Evolutionary conservation across 2,329 filamentous ascomycete genomes (phyloP).

Genomic region (Verruconis gallopava): DNA sequence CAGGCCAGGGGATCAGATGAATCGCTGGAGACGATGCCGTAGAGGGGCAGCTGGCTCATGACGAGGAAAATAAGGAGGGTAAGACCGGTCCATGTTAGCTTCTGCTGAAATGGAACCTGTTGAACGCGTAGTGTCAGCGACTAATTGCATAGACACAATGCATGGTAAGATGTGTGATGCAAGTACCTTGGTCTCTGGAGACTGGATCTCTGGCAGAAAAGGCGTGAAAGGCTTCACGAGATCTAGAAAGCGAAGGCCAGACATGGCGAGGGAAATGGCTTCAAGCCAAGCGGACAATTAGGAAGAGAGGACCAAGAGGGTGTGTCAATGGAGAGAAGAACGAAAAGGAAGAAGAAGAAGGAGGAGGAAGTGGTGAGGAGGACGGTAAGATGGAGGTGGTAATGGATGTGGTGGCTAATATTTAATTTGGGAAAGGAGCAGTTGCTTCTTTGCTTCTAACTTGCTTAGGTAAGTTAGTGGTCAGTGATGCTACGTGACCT

Average conservation of each 20-base stretch:
- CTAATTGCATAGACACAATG: background rate
- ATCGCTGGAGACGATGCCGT: constrained; percentile 93
- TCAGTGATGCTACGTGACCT: too few relatives aligned
- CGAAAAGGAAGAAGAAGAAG: background rate
- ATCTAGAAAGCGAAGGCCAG: constrained; percentile 79
- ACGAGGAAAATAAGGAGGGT: constrained; percentile 62
- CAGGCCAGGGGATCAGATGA: constrained; percentile 98
- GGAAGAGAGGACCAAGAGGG: background rate
- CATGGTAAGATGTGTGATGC: background rate
- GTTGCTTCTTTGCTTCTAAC: too few relatives aligned
- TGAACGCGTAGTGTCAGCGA: background rate
- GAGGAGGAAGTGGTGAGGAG: background rate
- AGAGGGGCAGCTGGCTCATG: constrained; percentile 98
- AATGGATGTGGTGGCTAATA: too few relatives aligned
- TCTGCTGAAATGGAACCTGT: constrained; percentile 12
- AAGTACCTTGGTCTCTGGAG: constrained; percentile 89
- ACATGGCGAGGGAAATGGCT: too few relatives aligned
- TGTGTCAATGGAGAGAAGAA: constrained; percentile 1
- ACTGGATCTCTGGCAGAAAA: constrained; percentile 97
- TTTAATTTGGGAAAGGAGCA: too few relatives aligned
- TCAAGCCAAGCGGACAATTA: too few relatives aligned
- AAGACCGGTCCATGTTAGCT: constrained; percentile 39
- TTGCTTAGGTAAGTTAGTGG: too few relatives aligned
- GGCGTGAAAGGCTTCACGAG: constrained; percentile 99
- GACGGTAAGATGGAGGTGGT: too few relatives aligned